These are phyloP conservation scores for Seiridium unicorne DNA, from an alignment of 2,329 filamentous ascomycete genomes.

Conservation along the genomic window DNA sequence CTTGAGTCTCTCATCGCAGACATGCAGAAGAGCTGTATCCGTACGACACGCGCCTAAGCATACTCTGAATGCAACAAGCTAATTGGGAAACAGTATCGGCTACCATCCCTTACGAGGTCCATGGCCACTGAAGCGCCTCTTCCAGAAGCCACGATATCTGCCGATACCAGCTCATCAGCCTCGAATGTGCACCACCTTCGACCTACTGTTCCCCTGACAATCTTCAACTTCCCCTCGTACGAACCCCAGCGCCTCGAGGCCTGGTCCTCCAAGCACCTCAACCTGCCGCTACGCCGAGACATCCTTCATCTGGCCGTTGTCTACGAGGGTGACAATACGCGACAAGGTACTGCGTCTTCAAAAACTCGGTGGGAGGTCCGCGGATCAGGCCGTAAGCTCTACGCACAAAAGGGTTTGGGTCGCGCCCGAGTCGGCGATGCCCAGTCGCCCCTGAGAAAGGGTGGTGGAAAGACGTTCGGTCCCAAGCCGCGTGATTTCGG, in stretches of 20 bases:
- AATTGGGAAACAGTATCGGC: constrained; percentile 18
- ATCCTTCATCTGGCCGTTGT: constrained; percentile 89
- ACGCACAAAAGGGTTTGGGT: constrained; percentile 84
- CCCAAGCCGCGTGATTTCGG: constrained; percentile 89
- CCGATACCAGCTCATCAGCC: constrained; percentile 29
- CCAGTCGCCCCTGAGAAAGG: constrained; percentile 78
- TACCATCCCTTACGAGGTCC: constrained; percentile 45
- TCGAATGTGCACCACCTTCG: constrained; percentile 44
- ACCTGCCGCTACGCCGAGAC: constrained; percentile 84
- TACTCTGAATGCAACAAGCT: not conserved
- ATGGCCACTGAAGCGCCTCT: constrained; percentile 54
- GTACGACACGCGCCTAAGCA: constrained; percentile 20
- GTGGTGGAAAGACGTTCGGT: constrained; percentile 88
- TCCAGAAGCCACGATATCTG: constrained; percentile 34
- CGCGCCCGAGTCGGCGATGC: constrained; percentile 74
- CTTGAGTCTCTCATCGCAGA: constrained; percentile 45
- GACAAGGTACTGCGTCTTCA: constrained; percentile 80
- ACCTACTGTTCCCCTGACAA: constrained; percentile 73
- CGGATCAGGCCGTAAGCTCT: constrained; percentile 79
- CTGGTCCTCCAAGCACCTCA: constrained; percentile 80
- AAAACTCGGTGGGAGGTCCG: constrained; percentile 83
- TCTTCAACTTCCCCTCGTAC: constrained; percentile 87
- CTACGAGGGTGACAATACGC: constrained; percentile 86
- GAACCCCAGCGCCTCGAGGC: constrained; percentile 76
- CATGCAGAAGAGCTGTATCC: constrained; percentile 31